Percentiles rank a stretch among this genome's conserved stretches.
These are phyloP conservation scores for Vanrija pseudolonga DNA, from an alignment of 1,284 basidiomycete species.

Conservation along the genomic window DNA sequence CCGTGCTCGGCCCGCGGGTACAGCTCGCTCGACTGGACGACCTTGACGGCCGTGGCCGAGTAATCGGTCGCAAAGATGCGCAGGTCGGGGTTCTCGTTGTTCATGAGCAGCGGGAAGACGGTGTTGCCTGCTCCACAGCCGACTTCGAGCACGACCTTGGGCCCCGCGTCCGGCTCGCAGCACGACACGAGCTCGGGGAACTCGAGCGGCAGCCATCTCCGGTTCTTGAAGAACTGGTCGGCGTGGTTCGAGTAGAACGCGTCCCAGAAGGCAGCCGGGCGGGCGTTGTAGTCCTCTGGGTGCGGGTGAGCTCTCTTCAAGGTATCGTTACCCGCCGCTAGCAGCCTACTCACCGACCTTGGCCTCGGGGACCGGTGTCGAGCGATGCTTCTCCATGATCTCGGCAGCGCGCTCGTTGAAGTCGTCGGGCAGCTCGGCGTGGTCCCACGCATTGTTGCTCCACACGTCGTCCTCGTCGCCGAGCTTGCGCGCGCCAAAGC, in stretches of 20 bases:
- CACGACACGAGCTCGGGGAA: constrained; percentile 78
- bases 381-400: constrained; percentile 65
- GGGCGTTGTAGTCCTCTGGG: constrained; percentile 47
- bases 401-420: constrained; percentile 65
- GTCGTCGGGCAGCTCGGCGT: constrained; percentile 76
- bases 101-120: constrained; percentile 78
- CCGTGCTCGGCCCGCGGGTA: constrained; percentile 67
- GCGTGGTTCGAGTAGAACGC: constrained; percentile 82
- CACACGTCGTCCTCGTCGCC: constrained; percentile 43
- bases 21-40: constrained; percentile 78
- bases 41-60: constrained; percentile 77
- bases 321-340: constrained; percentile 46
- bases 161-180: constrained; percentile 68
- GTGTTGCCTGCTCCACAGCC: constrained; percentile 94
- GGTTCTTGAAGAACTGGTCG: constrained; percentile 75
- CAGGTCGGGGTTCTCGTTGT: constrained; percentile 78
- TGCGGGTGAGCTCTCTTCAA: constrained; percentile 66
- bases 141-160: constrained; percentile 70
- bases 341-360: neutral
- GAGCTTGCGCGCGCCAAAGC: constrained; percentile 45
- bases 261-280: constrained; percentile 62
- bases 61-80: constrained; percentile 82
- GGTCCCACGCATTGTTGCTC: constrained; percentile 58
- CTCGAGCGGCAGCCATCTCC: constrained; percentile 90
- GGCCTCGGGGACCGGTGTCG: constrained; percentile 63